Evolutionary conservation across 2,329 filamentous ascomycete species (phyloP).

Genomic region (Curvularia verruculosa): DNA sequence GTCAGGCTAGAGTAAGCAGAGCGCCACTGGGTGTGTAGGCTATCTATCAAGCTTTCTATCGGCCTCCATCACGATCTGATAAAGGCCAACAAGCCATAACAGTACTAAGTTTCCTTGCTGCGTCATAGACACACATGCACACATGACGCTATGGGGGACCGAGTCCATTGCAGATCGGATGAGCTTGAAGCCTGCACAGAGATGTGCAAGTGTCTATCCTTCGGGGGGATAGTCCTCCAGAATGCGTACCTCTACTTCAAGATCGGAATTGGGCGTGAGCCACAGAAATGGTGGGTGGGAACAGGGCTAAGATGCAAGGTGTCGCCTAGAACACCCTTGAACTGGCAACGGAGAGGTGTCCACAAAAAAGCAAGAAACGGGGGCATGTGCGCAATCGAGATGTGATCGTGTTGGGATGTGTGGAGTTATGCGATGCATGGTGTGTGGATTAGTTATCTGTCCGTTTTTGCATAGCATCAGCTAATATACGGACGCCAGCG

Average conservation of each 20-base stretch:
- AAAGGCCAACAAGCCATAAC: background rate
- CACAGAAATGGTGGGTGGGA: background rate
- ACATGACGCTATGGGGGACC: background rate
- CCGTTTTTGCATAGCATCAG: conserved; percentile 5
- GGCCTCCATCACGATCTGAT: background rate
- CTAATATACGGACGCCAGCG: background rate
- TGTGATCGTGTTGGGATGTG: background rate
- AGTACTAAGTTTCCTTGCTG: background rate
- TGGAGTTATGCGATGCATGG: background rate
- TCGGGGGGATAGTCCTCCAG: background rate
- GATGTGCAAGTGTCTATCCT: background rate
- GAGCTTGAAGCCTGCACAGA: background rate
- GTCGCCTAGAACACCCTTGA: background rate
- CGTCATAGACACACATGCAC: background rate
- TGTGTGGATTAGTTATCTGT: background rate
- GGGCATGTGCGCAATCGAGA: conserved; percentile 1
- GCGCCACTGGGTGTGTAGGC: background rate
- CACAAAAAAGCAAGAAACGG: conserved; percentile 1
- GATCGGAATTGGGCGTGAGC: background rate
- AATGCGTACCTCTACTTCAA: background rate
- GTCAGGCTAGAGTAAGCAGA: background rate
- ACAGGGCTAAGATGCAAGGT: background rate
- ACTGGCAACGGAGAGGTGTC: background rate
- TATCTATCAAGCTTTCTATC: background rate
- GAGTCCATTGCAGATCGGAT: background rate